Conservation (phyloP, 83 land plant species). For the Thuja plicata region DNA sequence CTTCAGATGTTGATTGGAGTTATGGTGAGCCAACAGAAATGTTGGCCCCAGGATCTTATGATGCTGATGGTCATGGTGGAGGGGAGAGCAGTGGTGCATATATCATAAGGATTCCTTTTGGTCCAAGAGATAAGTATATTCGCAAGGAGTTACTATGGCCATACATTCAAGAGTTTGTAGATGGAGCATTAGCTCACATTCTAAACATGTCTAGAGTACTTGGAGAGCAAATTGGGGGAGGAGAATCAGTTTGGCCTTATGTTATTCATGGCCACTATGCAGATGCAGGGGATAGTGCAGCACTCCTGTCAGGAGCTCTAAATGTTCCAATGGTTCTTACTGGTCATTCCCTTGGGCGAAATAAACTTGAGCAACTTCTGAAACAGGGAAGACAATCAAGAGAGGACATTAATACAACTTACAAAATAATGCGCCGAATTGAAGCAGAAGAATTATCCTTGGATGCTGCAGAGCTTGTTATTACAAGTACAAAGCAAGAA, state of each 20-base stretch:
- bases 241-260: conserved; percentile 82
- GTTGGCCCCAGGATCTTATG: conserved; percentile 49
- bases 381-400: conserved; percentile 83
- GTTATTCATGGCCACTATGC: conserved; percentile 92
- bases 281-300: conserved; percentile 85
- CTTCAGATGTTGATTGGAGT: conserved; percentile 91
- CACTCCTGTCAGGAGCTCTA: conserved; percentile 86
- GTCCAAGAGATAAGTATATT: conserved; percentile 74
- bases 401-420: conserved; percentile 83
- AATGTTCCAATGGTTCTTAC: conserved; percentile 93
- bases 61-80: conserved; percentile 33
- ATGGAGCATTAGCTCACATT: conserved; percentile 82
- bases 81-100: conserved; percentile 95
- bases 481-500: conserved; percentile 88
- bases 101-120: conserved; percentile 82
- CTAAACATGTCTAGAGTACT: conserved; percentile 78
- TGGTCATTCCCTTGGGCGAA: conserved; percentile 84
- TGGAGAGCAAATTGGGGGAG: conserved; percentile 72
- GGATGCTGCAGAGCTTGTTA: conserved; percentile 82
- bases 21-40: conserved; percentile 94
- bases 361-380: conserved; percentile 83
- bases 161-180: conserved; percentile 84
- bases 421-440: conserved; percentile 83
- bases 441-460: conserved; percentile 82
- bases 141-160: conserved; percentile 89